These are phyloP conservation scores for Colletotrichum cereale DNA, from an alignment of 2,329 filamentous ascomycete genomes.

Conservation along the genomic window DNA sequence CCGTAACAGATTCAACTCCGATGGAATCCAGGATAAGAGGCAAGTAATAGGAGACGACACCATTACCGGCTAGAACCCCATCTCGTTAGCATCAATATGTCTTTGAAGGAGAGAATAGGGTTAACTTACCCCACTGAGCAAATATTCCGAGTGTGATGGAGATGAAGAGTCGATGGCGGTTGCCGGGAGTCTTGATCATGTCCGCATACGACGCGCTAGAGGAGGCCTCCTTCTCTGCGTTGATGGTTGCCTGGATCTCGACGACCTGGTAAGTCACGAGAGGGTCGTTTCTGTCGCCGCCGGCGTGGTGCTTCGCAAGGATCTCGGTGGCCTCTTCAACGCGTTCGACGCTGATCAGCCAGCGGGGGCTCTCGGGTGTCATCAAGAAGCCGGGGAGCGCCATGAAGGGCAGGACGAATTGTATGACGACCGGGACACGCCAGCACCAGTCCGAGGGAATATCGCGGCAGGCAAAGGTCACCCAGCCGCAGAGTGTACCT, in stretches of 20 bases:
- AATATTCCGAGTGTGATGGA: conserved; percentile 47
- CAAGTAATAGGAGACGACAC: conserved; percentile 47
- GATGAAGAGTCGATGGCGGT: conserved; percentile 48
- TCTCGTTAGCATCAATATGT: background rate
- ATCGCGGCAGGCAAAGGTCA: conserved; percentile 41
- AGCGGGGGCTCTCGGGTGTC: conserved; percentile 48
- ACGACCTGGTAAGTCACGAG: conserved; percentile 50
- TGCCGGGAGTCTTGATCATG: conserved; percentile 43
- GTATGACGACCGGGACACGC: conserved; percentile 51
- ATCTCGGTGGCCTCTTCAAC: conserved; percentile 51
- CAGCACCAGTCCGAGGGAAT: conserved; percentile 29
- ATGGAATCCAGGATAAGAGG: conserved; percentile 43
- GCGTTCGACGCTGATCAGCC: conserved; percentile 47
- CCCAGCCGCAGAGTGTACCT: conserved; percentile 51
- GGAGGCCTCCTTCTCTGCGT: conserved; percentile 40
- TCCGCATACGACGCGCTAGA: conserved; percentile 30
- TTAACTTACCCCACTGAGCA: conserved; percentile 47
- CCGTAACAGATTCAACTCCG: conserved; percentile 49
- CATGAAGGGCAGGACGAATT: conserved; percentile 58
- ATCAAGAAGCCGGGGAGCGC: conserved; percentile 46
- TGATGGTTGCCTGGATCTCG: conserved; percentile 44
- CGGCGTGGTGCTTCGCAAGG: conserved; percentile 56
- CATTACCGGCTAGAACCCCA: conserved; percentile 38
- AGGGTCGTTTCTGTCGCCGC: conserved; percentile 54
- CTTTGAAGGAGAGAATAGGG: background rate